phyloP scores from a whole-genome alignment of 176 grass and related monocot genomes.

The Lolium perenne region DNA sequence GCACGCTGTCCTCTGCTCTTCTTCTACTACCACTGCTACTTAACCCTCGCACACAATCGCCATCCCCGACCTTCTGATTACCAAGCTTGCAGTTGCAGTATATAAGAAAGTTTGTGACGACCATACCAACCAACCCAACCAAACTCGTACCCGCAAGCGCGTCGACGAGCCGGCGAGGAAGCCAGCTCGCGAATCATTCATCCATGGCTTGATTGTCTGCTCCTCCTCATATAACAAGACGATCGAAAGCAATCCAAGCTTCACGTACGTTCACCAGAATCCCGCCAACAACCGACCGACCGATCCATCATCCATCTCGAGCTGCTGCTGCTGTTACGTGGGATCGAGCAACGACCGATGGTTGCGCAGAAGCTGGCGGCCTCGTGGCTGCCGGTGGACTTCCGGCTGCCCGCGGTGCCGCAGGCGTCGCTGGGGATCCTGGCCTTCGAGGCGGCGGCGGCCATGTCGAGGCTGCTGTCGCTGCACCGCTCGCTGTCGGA shows the following conservation, averaged over 20 bases:
- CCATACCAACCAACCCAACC: slow-evolving; percentile 36
- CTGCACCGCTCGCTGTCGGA: slow-evolving; percentile 79
- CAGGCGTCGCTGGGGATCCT: slow-evolving; percentile 75
- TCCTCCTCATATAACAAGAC: neutral
- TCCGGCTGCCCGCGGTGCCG: slow-evolving; percentile 51
- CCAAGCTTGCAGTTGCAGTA: neutral
- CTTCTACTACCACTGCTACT: neutral
- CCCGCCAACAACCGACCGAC: neutral
- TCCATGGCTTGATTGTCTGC: slow-evolving; percentile 38
- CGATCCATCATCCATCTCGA: neutral
- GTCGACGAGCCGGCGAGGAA: slow-evolving; percentile 39
- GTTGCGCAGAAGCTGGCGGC: slow-evolving; percentile 53
- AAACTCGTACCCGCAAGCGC: slow-evolving; percentile 49
- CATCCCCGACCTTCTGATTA: slow-evolving; percentile 17
- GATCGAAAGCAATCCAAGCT: neutral
- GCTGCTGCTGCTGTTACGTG: neutral
- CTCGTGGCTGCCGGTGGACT: slow-evolving; percentile 53
- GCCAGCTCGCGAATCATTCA: slow-evolving; percentile 17
- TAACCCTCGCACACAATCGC: slow-evolving; percentile 15
- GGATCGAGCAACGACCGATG: slow-evolving; percentile 39
- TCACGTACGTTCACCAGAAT: neutral
- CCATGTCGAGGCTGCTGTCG: slow-evolving; percentile 84
- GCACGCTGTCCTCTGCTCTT: neutral
- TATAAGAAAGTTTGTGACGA: slow-evolving; percentile 30
- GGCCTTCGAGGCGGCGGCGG: slow-evolving; percentile 79